phyloP scores from a whole-genome alignment of 805 yeast genomes.

The Teunomyces aglyptinius region DNA sequence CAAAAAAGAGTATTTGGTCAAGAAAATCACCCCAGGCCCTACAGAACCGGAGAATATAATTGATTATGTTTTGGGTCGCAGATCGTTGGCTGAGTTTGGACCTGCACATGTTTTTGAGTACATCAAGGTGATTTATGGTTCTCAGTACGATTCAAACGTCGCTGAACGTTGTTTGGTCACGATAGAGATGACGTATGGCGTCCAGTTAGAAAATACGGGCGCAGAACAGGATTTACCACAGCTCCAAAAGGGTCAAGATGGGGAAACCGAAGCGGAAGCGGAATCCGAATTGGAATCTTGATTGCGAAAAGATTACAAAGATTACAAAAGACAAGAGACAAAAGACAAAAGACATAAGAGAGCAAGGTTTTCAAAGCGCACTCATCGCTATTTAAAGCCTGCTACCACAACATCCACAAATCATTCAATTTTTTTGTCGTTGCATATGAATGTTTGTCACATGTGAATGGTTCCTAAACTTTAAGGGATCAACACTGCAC shows the following conservation, averaged over 20 bases:
- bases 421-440: too few relatives aligned
- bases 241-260: too few relatives aligned
- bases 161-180: slow-evolving; percentile 19
- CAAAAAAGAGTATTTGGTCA: slow-evolving; percentile 28
- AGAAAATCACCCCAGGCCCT: slow-evolving; percentile 10
- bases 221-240: slow-evolving; percentile 1
- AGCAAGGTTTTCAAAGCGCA: too few relatives aligned
- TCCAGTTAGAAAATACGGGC: slow-evolving; percentile 8
- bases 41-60: slow-evolving; percentile 14
- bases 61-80: slow-evolving; percentile 31
- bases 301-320: not conserved
- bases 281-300: not conserved
- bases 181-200: slow-evolving; percentile 24
- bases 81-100: slow-evolving; percentile 32
- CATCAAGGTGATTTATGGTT: slow-evolving; percentile 24
- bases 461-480: not conserved
- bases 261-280: not conserved
- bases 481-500: not conserved
- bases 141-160: slow-evolving; percentile 18
- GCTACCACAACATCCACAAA: not conserved
- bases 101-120: slow-evolving; percentile 27
- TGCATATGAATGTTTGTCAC: not conserved
- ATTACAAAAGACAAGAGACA: too few relatives aligned
- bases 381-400: too few relatives aligned
- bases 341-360: too few relatives aligned